Conservation (phyloP, 2,329 filamentous ascomycete species). For the Onygenales sp. region DNA sequence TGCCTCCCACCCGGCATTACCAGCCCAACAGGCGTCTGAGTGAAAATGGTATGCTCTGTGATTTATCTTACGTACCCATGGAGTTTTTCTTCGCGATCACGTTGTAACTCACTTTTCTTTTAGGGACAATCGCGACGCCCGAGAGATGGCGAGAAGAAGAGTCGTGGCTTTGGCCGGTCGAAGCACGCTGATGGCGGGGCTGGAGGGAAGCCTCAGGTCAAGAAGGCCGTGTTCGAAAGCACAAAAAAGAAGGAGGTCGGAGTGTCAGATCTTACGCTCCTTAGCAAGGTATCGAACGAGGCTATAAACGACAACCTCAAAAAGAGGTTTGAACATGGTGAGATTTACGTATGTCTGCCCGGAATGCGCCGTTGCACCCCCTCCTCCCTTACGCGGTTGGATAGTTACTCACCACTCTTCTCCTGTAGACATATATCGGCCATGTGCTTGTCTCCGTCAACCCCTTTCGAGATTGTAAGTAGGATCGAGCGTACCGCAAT, state of each 20-base stretch:
- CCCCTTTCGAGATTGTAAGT: slow-evolving; percentile 77
- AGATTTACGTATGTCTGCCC: slow-evolving; percentile 66
- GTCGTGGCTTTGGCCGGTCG: slow-evolving; percentile 32
- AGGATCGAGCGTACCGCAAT: background rate
- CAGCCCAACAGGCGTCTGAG: background rate
- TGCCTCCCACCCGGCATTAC: background rate
- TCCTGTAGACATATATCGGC: slow-evolving; percentile 78
- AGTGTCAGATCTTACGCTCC: slow-evolving; percentile 90
- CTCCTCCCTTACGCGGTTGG: background rate
- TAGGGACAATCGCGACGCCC: slow-evolving; percentile 37
- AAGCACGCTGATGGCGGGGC: slow-evolving; percentile 34
- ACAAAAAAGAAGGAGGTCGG: slow-evolving; percentile 99
- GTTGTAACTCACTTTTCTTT: background rate
- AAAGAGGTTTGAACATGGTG: slow-evolving; percentile 91
- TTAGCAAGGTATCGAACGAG: slow-evolving; percentile 98
- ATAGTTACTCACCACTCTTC: slow-evolving; percentile 2
- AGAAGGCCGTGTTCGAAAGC: slow-evolving; percentile 91
- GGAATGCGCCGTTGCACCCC: background rate
- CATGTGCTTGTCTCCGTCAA: slow-evolving; percentile 99
- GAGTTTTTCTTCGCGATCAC: background rate
- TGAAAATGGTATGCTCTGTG: background rate
- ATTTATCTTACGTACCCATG: too few relatives aligned
- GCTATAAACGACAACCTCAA: slow-evolving; percentile 99
- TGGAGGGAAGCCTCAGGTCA: slow-evolving; percentile 59
- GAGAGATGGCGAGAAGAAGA: slow-evolving; percentile 33